Base-by-base conservation (phyloP, 2,329 filamentous ascomycete genomes). In the Sclerotinia minor region DNA sequence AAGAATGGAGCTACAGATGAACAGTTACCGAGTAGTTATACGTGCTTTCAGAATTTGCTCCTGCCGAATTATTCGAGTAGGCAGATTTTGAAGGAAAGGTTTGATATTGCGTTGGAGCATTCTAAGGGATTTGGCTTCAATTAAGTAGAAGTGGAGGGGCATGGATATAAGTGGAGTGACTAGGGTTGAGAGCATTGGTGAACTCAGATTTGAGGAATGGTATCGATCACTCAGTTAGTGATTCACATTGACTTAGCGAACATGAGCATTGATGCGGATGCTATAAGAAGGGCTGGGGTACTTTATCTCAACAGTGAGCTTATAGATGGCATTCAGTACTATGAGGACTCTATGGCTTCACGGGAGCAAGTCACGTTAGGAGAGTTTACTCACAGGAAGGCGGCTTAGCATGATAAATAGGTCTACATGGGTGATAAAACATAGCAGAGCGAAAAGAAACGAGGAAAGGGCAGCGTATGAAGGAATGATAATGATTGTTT, bases 21-120 rank as follows among this genome's bases (percentile, higher is more conserved):
- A 0, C 84, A 86, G 71, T 75, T 99, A 73, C 95, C 95, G 4
- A 96, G 91, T 6, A 94, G 92, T 70, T 90, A 93, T 75, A 99
- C 95, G 0, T 99, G 95, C 79, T 98, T 97, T 80, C 92, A 94
- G 1, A 94, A 91, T 59, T 79, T 99, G 57, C 80, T 96, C 71
- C 78, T 99, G 70, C 95, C 95, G 1, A 89, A 94, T 79, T 99
- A 98, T 78, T 83, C 81, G 65, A 86, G 86, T 50, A 86, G 83
- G 75, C 87, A 90, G 69, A 86, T 91, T 47, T 77, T 99, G 76
- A 84, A 84, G 77, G 83, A 89, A 79, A 92, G 94, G 75, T 79
- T 99, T 75, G 84, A 82, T n/a, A 88, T 96, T 83, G 95, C 95
- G 64, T 82, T 99, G 76, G 87, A 94, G 79, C 95, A 97, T 79